Conservation (phyloP, 2,329 filamentous ascomycete genomes). For the Alternaria sp. region DNA sequence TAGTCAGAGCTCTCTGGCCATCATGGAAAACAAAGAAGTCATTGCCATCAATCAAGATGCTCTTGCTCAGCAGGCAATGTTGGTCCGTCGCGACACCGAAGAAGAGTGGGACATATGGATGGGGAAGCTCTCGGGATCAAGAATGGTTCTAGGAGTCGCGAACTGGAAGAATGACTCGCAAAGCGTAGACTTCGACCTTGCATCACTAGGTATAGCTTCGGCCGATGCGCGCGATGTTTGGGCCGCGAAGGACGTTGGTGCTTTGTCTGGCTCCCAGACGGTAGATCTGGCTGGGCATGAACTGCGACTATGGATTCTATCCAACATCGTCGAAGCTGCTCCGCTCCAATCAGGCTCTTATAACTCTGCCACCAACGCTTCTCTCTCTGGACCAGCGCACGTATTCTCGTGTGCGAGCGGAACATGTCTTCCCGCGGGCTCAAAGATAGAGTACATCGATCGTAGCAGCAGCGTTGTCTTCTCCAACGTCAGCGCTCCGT, state of each 20-base stretch:
- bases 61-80: slow-evolving; percentile 60
- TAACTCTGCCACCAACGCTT: slow-evolving; percentile 43
- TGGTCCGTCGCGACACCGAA: slow-evolving; percentile 54
- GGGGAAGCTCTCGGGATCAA: slow-evolving; percentile 47
- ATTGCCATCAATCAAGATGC: slow-evolving; percentile 67
- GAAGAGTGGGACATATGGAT: slow-evolving; percentile 52
- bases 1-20: slow-evolving; percentile 34
- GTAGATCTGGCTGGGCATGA: slow-evolving; percentile 36
- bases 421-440: slow-evolving; percentile 40
- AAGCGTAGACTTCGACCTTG: slow-evolving; percentile 43
- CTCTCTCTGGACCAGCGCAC: slow-evolving; percentile 41
- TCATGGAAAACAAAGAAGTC: slow-evolving; percentile 61
- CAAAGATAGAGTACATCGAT: slow-evolving; percentile 47
- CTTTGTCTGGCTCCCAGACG: slow-evolving; percentile 23
- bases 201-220: slow-evolving; percentile 41
- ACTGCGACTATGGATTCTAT: slow-evolving; percentile 46
- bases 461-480: slow-evolving; percentile 38
- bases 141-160: slow-evolving; percentile 48
- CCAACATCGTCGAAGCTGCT: slow-evolving; percentile 34
- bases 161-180: slow-evolving; percentile 50
- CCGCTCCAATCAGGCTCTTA: slow-evolving; percentile 33
- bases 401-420: slow-evolving; percentile 31
- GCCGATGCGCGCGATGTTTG: slow-evolving; percentile 51
- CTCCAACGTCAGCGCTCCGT: slow-evolving; percentile 32
- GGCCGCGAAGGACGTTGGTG: slow-evolving; percentile 36